Conservation (phyloP, 148 eudicot species). For the Cornus controversa region DNA sequence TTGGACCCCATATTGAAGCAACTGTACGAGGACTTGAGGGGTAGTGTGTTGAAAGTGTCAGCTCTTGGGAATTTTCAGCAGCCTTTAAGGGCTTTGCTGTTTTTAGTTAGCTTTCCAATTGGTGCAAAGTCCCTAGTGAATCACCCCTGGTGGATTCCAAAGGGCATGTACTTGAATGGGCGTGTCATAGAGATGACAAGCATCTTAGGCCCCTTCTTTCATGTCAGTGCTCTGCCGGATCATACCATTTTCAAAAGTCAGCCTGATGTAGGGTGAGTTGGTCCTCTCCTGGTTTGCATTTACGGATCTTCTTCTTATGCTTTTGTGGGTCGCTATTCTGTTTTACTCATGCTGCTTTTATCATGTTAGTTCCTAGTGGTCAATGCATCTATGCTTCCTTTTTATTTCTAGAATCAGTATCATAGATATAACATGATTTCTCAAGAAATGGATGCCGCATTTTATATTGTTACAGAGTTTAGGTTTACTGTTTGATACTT, state of each 20-base stretch:
- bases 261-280: constrained; percentile 96
- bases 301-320: background rate
- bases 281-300: background rate
- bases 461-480: background rate
- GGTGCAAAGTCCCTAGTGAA: constrained; percentile 74
- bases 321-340: background rate
- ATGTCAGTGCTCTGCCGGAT: constrained; percentile 93
- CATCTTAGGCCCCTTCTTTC: constrained; percentile 91
- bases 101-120: constrained; percentile 59
- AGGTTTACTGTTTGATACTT: background rate
- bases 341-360: background rate
- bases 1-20: constrained; percentile 78
- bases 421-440: background rate
- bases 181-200: constrained; percentile 91
- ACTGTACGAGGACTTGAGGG: constrained; percentile 91
- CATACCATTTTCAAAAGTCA: constrained; percentile 70
- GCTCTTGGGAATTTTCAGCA: constrained; percentile 95
- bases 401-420: background rate
- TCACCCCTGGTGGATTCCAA: constrained; percentile 94
- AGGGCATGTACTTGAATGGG: constrained; percentile 71
- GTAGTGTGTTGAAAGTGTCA: constrained; percentile 71
- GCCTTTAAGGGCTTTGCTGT: constrained; percentile 79
- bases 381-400: background rate
- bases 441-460: background rate
- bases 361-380: background rate